Base-by-base conservation (phyloP, 257 asterid species). In the Mitragyna speciosa region DNA sequence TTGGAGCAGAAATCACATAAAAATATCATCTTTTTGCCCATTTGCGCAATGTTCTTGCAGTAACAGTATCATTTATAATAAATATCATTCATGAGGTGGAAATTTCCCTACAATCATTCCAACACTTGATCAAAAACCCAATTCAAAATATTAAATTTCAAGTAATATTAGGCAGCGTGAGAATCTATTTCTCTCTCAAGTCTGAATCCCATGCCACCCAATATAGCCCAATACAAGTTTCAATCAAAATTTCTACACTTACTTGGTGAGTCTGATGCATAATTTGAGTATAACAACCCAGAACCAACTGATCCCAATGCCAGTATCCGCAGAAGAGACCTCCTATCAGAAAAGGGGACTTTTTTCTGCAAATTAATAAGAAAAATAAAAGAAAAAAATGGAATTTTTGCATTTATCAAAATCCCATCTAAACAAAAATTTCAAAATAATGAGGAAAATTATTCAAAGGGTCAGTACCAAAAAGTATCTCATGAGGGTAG, bases 231-330 rank as follows among this genome's bases (percentile, higher is more conserved):
- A n/a, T n/a, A n/a, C n/a, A n/a, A n/a, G 47, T 3, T 43, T 43
- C 6, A 43, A 43, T 43, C 0, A 22, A 14, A 73, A 73, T 31
- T 33, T 20, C 41, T 22, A 31, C 49, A 39, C 86, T 86, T 81
- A 88, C 98, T 73, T 22, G 41, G 4, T 36, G 91, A 84, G 85
- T 89, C 79, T 6, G 89, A 70, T 73, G 83, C 84, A 77, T 73
- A 49, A 74, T 85, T 67, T 49, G 82, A 82, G 85, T 68, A 89
- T 31, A 83, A 31, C 24, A 86, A 68, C 47, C 92, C 97, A 10
- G 94, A 90, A 64, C 97, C 93, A 69, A 91, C 88, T 33, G 95
- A 80, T 72, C 92, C 89, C 80, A 90, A 65, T 65, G 91, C 91
- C 80, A 77, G 90, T 28, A 88, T 84, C 59, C 90, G 88, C 14